phyloP scores from a whole-genome alignment of 2,329 filamentous ascomycete species.

The Oidium heveae region DNA sequence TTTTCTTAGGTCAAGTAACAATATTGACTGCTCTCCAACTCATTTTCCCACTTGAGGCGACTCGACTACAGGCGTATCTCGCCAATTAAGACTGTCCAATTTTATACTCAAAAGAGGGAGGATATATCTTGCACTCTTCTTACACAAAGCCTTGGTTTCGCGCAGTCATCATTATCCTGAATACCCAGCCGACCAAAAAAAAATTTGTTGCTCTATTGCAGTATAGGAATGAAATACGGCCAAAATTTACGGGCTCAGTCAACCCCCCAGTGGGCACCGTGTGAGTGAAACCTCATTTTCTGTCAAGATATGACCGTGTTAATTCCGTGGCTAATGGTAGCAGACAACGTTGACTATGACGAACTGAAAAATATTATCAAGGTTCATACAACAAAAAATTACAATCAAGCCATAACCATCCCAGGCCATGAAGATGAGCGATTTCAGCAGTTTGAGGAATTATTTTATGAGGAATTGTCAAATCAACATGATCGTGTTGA shows the following conservation, averaged over 20 bases:
- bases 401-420: constrained; percentile 33
- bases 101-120: too few species aligned
- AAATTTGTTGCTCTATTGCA: background rate
- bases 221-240: constrained; percentile 44
- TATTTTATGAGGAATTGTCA: constrained; percentile 45
- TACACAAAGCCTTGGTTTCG: too few species aligned
- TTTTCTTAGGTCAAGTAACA: too few species aligned
- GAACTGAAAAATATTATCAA: constrained; percentile 70
- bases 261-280: constrained; percentile 59
- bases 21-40: too few species aligned
- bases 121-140: too few species aligned
- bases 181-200: too few species aligned
- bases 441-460: constrained; percentile 39
- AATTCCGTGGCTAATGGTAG: constrained; percentile 1
- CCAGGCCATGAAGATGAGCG: constrained; percentile 39
- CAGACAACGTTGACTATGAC: constrained; percentile 77
- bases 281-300: constrained; percentile 18
- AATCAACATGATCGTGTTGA: constrained; percentile 54
- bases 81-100: too few species aligned
- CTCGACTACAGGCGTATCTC: too few species aligned
- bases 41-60: too few species aligned
- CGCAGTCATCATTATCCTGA: too few species aligned
- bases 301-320: background rate
- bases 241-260: constrained; percentile 49
- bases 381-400: constrained; percentile 45